Evolutionary conservation across 148 eudicot species (phyloP), one percentile per base, ranked within the genome.

Genomic region (Nepenthes mirabilis): DNA sequence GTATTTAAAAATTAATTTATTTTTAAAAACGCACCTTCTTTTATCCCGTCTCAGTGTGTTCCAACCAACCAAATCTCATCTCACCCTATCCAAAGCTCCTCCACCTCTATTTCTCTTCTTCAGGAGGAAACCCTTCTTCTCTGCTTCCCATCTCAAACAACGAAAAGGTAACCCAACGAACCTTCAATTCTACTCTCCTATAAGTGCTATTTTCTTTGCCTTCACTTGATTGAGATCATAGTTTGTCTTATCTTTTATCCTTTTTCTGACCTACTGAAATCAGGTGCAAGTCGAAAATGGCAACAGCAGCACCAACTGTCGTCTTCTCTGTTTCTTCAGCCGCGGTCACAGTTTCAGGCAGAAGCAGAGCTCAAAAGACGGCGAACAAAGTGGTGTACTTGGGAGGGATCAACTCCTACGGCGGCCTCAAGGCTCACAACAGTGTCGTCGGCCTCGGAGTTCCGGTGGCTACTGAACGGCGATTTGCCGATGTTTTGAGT

Each of bases 61-160:
- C 51, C 56, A 49, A 13, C 79, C 79, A 75, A 67, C 75, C 79
- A 71, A 55, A 71, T 52, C 6, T 53, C 53, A 70, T 64, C 79
- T 66, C 52, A 70, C 65, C 79, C 64, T 75, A 75, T 75, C 79
- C 48, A 1, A 67, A 12, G 11, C 52, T 55, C 14, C 67, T 57
- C 40, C 52, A 45, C 55, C 55, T 11, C 62, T 23, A 23, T 23
- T 23, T 56, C 56, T 40, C 47, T 66, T 52, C 32, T 52, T 11
- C 14, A 52, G 5, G 32, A 52, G 3, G 23, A 23, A 23, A 23
- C 53, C 55, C 60, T 57, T 47, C 43, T 11, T 33, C 43, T 45
- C 60, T 63, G 36, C 65, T 14, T 52, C 36, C 13, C 57, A 37
- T 13, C 57, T 14, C 52, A 14, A 43, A 10, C 63, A 43, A 8